Evolutionary conservation across 2,329 filamentous ascomycete genomes (phyloP).

Genomic region (Aspergillus ochraceus): DNA sequence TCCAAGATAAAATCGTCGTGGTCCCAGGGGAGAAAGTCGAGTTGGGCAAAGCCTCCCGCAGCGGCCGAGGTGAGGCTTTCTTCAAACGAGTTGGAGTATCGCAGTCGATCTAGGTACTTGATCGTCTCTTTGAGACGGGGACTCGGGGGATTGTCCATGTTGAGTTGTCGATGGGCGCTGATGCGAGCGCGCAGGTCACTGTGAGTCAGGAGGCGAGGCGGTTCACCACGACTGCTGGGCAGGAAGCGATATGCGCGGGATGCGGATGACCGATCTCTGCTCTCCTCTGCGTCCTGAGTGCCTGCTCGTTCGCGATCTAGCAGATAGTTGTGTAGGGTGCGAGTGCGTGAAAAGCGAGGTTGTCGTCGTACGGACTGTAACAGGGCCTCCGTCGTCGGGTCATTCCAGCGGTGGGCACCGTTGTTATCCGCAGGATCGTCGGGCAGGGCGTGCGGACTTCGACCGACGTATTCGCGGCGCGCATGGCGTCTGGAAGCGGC

Average conservation of each 20-base stretch:
- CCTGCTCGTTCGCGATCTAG: constrained; percentile 33
- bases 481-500: constrained; percentile 23
- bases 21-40: constrained; percentile 54
- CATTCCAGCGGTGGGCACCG: constrained; percentile 20
- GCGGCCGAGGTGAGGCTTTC: constrained; percentile 56
- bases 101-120: constrained; percentile 61
- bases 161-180: constrained; percentile 37
- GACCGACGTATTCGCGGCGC: constrained; percentile 23
- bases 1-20: constrained; percentile 60
- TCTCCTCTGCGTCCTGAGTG: constrained; percentile 24
- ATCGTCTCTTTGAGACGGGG: constrained; percentile 58
- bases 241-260: constrained; percentile 35
- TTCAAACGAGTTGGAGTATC: constrained; percentile 53
- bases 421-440: constrained; percentile 25
- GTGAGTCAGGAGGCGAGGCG: constrained; percentile 31
- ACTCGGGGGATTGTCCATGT: constrained; percentile 34
- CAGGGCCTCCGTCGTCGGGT: constrained; percentile 39
- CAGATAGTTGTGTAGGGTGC: constrained; percentile 42
- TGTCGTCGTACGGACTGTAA: constrained; percentile 44
- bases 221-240: constrained; percentile 29
- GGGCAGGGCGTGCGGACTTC: constrained; percentile 17
- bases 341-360: constrained; percentile 37
- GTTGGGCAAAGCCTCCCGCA: constrained; percentile 53
- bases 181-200: constrained; percentile 36
- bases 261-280: constrained; percentile 17